Evolutionary conservation across 2,329 filamentous ascomycete species (phyloP).

Genomic region (Helicocarpus griseus): DNA sequence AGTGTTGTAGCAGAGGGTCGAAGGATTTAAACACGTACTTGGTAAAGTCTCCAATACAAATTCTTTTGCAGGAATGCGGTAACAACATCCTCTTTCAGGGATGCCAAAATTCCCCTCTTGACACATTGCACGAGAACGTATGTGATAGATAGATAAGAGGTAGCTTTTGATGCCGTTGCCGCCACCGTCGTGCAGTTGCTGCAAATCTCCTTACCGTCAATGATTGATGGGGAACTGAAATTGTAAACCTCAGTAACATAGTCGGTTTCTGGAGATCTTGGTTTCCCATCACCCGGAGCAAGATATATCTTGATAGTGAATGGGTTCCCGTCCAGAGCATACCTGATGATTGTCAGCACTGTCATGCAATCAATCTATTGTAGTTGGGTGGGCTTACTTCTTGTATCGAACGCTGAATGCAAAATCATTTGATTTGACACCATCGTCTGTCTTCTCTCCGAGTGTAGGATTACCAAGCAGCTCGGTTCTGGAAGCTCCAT

Average conservation of each 20-base stretch:
- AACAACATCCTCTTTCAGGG: background rate
- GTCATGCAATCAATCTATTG: background rate
- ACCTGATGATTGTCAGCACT: background rate
- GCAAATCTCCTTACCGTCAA: background rate
- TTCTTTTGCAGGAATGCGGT: constrained; percentile 1
- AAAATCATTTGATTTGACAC: constrained; percentile 3
- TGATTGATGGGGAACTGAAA: background rate
- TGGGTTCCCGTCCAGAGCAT: background rate
- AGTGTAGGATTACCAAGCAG: background rate
- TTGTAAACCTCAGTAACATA: constrained; percentile 4
- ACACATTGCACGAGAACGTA: constrained; percentile 1
- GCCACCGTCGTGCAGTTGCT: background rate
- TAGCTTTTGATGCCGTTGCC: background rate
- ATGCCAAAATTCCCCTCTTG: background rate
- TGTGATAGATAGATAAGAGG: constrained; percentile 1
- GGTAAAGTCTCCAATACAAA: constrained; percentile 3
- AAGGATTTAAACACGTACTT: background rate
- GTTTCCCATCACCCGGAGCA: constrained; percentile 1
- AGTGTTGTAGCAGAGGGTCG: background rate
- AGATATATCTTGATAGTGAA: constrained; percentile 2
- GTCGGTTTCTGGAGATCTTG: background rate
- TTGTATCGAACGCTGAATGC: constrained; percentile 2
- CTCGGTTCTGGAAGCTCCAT: background rate
- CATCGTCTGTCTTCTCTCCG: constrained; percentile 1
- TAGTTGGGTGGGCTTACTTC: background rate